Base-by-base conservation (phyloP, 2,329 filamentous ascomycete species). In the Lecanicillium sp. region DNA sequence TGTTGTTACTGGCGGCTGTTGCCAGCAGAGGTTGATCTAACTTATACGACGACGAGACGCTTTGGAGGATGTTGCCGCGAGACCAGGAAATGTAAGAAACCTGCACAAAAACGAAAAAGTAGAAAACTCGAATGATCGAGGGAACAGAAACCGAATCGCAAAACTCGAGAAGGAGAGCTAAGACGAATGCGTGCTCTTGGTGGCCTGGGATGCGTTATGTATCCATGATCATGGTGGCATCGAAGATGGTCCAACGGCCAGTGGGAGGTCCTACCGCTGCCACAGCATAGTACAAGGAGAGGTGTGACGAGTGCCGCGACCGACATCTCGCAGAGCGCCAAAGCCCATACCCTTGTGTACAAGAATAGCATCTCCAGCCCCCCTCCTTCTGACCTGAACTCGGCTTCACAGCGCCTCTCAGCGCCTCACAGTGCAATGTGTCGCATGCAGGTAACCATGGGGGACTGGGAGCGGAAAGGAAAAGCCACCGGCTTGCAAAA, bases 21-120 rank as follows among this genome's bases (percentile, higher is more conserved):
- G 61, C 62, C 64, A 57, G 62, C 58, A 44, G 46, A 51, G 42
- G 45, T 29, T 44, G 54, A 49, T 44, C 40, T 37, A 42, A 42
- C 45, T 40, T 44, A 46, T 46, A 33, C 34, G 33, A 37, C 36
- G 39, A 34, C 33, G 22, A 25, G 11, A 25, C 22, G 22, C 6
- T 11, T 25, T 25, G 22, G 45, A 37, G 33, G 40, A n/a, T n/a
- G 44, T 46, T 51, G 53, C 48, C 47, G 41, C 40, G 41, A 43
- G 41, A 40, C 37, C 33, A 14, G 27, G 15, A 40, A 17, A 27
- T 43, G 29, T 43, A 36, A 25, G 28, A 27, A 20, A 40, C 17
- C 27, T 30, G 27, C 20, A 40, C 17, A 20, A 43, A 48, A 44
- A 43, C 14, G 32, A 34, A 34, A 34, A 34, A 33, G 41, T 36